phyloP scores from a whole-genome alignment of 78 protist species.

The Mantamonas sphyraenae region DNA sequence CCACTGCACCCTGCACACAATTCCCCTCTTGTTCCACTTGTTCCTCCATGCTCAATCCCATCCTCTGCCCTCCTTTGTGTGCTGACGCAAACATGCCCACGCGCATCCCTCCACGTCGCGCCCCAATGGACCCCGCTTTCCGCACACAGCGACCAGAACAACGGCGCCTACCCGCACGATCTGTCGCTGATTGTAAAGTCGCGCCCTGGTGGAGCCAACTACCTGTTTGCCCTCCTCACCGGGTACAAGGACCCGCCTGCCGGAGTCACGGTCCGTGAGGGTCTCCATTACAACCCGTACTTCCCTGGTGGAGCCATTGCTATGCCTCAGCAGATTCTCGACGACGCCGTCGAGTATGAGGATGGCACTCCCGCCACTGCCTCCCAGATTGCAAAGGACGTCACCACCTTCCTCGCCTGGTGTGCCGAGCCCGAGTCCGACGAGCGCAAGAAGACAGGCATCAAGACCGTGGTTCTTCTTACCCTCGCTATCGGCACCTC shows the following conservation, averaged over 20 bases:
- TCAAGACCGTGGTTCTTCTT: conserved; percentile 18
- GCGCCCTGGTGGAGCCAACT: conserved; percentile 64
- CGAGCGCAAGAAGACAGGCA: conserved; percentile 63
- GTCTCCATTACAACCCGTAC: conserved; percentile 80
- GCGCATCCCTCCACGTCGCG: too few species aligned
- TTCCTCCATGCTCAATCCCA: too few species aligned
- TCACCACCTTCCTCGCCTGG: conserved; percentile 76
- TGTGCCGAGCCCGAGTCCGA: conserved; percentile 62
- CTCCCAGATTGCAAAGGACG: conserved; percentile 89
- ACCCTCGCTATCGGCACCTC: background rate
- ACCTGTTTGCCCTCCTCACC: conserved; percentile 75
- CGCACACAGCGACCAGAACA: conserved; percentile 66
- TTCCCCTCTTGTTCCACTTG: too few species aligned
- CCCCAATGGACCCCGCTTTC: too few species aligned
- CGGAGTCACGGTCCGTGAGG: conserved; percentile 59
- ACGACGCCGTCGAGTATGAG: conserved; percentile 64
- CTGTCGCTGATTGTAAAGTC: conserved; percentile 73
- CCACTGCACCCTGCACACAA: too few species aligned
- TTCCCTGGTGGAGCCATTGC: conserved; percentile 80
- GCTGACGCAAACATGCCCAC: too few species aligned
- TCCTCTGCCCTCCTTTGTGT: too few species aligned
- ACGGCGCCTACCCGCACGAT: conserved; percentile 86
- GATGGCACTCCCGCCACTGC: conserved; percentile 77
- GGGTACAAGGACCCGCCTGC: conserved; percentile 77
- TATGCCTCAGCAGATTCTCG: conserved; percentile 64